phyloP scores from a whole-genome alignment of 176 grass and related monocot species.

The Melocanna baccifera region DNA sequence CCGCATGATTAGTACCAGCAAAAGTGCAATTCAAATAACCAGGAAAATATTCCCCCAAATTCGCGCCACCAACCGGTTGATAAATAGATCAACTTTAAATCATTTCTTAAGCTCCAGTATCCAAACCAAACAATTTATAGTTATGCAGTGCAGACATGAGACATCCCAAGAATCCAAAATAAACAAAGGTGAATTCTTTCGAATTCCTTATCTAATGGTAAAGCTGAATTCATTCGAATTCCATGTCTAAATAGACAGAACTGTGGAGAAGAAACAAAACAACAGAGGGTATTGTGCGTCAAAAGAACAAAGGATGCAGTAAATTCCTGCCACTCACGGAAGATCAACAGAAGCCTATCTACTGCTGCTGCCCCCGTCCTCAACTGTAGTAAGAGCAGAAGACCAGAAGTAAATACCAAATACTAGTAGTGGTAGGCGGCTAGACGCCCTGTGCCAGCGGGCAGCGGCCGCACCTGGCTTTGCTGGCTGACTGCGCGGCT shows the following conservation, averaged over 20 bases:
- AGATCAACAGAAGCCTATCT: not conserved
- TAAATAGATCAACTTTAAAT: not conserved
- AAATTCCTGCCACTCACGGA: not conserved
- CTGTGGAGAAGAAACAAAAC: too few relatives aligned
- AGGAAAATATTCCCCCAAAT: not conserved
- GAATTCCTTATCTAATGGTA: too few relatives aligned
- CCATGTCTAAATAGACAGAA: not conserved
- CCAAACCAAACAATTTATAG: not conserved
- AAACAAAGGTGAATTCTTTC: too few relatives aligned
- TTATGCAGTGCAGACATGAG: not conserved
- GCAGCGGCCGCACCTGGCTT: too few relatives aligned
- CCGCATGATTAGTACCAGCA: not conserved
- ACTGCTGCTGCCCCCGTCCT: not conserved
- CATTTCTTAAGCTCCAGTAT: not conserved
- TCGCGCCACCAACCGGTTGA: not conserved
- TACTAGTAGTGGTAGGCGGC: too few relatives aligned
- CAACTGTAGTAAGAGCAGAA: too few relatives aligned
- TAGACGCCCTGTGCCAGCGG: too few relatives aligned
- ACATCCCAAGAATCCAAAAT: not conserved
- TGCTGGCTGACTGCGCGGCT: too few relatives aligned
- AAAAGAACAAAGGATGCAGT: not conserved
- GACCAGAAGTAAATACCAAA: too few relatives aligned
- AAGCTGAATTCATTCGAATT: not conserved
- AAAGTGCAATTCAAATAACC: not conserved
- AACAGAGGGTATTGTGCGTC: not conserved